Percentiles rank a stretch among this genome's conserved stretches.
Evolutionary conservation across 2,329 filamentous ascomycete genomes (phyloP).

Genomic region (Calycina marina): DNA sequence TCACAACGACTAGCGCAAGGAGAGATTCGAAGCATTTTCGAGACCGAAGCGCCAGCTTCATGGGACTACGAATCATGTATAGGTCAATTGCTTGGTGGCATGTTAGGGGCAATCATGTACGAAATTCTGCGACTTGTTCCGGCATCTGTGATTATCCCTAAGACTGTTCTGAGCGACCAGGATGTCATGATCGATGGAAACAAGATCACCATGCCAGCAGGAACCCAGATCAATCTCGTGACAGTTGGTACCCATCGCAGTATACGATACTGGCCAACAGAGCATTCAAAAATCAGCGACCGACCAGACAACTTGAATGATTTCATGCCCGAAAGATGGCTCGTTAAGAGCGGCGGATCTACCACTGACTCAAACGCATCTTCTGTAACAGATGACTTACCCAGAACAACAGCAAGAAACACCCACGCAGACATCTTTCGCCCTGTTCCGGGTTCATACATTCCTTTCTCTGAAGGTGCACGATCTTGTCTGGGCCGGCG

Average conservation of each 20-base stretch:
- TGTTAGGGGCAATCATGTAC: slow-evolving; percentile 63
- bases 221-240: slow-evolving; percentile 30
- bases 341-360: slow-evolving; percentile 48
- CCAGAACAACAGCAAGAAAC: slow-evolving; percentile 4
- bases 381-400: slow-evolving; percentile 1
- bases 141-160: slow-evolving; percentile 58
- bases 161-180: slow-evolving; percentile 43
- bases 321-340: slow-evolving; percentile 43
- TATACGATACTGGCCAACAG: slow-evolving; percentile 37
- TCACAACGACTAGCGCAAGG: slow-evolving; percentile 52
- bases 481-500: slow-evolving; percentile 25
- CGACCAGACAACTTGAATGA: slow-evolving; percentile 21
- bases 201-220: slow-evolving; percentile 9
- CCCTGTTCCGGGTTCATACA: slow-evolving; percentile 19
- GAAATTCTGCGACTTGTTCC: slow-evolving; percentile 63
- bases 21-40: slow-evolving; percentile 53
- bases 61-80: slow-evolving; percentile 62
- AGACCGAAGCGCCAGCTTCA: slow-evolving; percentile 36
- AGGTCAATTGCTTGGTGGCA: slow-evolving; percentile 49
- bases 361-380: slow-evolving; percentile 12
- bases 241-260: slow-evolving; percentile 34
- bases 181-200: slow-evolving; percentile 27
- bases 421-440: slow-evolving; percentile 11
- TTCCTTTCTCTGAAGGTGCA: slow-evolving; percentile 23
- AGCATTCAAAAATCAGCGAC: slow-evolving; percentile 48